Conservation (phyloP, 2,329 filamentous ascomycete genomes). For the Ustilaginoidea virens region DNA sequence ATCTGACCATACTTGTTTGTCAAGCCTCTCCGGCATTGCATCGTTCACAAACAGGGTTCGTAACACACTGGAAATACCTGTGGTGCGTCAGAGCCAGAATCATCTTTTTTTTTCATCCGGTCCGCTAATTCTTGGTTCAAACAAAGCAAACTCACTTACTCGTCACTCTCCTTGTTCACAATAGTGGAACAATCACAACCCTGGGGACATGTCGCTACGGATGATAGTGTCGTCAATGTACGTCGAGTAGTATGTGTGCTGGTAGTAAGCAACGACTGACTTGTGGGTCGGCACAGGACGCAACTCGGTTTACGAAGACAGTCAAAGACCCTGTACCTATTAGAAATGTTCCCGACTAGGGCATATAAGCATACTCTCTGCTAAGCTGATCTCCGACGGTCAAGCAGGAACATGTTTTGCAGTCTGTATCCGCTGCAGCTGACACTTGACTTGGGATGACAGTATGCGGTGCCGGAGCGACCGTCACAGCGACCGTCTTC, state of each 20-base stretch:
- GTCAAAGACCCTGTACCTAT: too few species aligned
- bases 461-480: not conserved
- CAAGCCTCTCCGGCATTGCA: constrained; percentile 3
- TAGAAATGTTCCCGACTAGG: too few species aligned
- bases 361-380: too few species aligned
- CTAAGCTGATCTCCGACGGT: too few species aligned
- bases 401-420: too few species aligned
- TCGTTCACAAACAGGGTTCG: constrained; percentile 15
- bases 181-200: constrained; percentile 14
- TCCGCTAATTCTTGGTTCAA: not conserved
- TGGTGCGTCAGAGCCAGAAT: not conserved
- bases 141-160: constrained; percentile 8
- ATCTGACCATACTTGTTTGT: not conserved
- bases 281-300: too few species aligned
- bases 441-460: not conserved
- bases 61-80: constrained; percentile 19
- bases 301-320: too few species aligned
- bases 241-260: too few species aligned
- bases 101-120: not conserved
- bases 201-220: constrained; percentile 6
- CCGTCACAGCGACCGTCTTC: constrained; percentile 3
- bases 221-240: not conserved
- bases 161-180: constrained; percentile 13
- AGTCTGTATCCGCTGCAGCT: not conserved
- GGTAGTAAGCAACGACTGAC: too few species aligned